phyloP scores from a whole-genome alignment of 2,329 filamentous ascomycete species.

The Gaeumannomyces tritici region DNA sequence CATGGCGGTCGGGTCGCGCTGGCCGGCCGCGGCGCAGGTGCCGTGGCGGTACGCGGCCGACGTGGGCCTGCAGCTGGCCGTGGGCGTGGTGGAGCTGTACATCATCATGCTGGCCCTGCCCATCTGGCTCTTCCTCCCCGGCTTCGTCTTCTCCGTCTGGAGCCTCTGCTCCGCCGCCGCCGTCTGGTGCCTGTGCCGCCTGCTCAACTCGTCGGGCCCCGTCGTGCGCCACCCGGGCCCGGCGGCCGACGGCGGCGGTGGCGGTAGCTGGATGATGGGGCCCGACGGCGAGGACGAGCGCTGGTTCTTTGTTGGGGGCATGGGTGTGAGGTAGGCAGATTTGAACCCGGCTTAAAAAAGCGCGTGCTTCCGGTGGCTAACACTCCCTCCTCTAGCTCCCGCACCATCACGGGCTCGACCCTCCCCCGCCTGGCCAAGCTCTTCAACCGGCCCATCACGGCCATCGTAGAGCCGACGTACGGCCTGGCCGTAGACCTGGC shows the following conservation, averaged over 20 bases:
- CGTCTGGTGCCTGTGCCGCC: slow-evolving; percentile 16
- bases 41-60: slow-evolving; percentile 11
- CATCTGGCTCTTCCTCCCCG: slow-evolving; percentile 20
- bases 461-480: slow-evolving; percentile 38
- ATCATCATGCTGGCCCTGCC: slow-evolving; percentile 16
- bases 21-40: not conserved
- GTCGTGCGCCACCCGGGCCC: not conserved
- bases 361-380: not conserved
- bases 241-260: not conserved
- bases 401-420: slow-evolving; percentile 17
- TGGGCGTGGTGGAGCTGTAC: slow-evolving; percentile 15
- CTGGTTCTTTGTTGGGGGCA: slow-evolving; percentile 24
- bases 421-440: slow-evolving; percentile 24
- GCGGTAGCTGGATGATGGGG: slow-evolving; percentile 9
- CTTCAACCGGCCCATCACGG: slow-evolving; percentile 32
- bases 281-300: slow-evolving; percentile 18
- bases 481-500: slow-evolving; percentile 44
- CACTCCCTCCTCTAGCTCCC: slow-evolving; percentile 12
- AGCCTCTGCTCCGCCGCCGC: slow-evolving; percentile 11
- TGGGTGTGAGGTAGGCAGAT: slow-evolving; percentile 19
- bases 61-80: slow-evolving; percentile 13
- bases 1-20: not conserved
- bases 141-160: slow-evolving; percentile 18
- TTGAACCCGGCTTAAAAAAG: not conserved
- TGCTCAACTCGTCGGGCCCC: slow-evolving; percentile 17